Percentiles rank a stretch among this genome's conserved stretches.
Conservation (phyloP, 805 yeast genomes). For the Lipomyces yamadae region DNA sequence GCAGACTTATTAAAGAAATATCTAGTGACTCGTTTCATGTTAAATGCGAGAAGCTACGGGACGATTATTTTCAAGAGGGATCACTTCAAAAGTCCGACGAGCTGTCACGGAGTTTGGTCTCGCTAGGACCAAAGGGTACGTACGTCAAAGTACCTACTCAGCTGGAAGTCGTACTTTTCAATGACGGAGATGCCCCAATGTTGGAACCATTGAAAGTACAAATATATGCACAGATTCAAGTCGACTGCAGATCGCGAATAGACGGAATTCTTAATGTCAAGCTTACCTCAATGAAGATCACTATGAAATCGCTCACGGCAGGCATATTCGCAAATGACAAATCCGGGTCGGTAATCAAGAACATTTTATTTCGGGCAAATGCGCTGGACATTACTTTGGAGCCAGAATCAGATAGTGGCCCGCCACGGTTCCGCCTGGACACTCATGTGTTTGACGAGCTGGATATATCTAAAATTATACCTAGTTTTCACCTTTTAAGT, state of each 20-base stretch:
- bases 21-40: conserved; percentile 1
- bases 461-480: conserved; percentile 6
- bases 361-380: neutral
- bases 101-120: conserved; percentile 17
- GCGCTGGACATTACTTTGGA: neutral
- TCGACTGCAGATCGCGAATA: conserved; percentile 13
- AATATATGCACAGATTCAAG: conserved; percentile 9
- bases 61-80: conserved; percentile 27
- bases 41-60: conserved; percentile 18
- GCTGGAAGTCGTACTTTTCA: neutral
- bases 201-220: conserved; percentile 13
- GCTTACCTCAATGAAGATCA: conserved; percentile 15
- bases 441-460: neutral
- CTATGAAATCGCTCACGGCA: neutral
- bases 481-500: conserved; percentile 21
- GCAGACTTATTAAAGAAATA: neutral
- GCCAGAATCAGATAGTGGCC: conserved; percentile 5
- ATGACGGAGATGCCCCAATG: conserved; percentile 6
- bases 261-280: conserved; percentile 17
- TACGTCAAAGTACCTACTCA: conserved; percentile 22
- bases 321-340: neutral
- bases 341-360: conserved; percentile 3
- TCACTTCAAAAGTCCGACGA: conserved; percentile 19
- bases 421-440: conserved; percentile 20
- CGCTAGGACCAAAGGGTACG: conserved; percentile 17